phyloP scores from a whole-genome alignment of 1,284 basidiomycete genomes.

The Leccinum cinnamomeum region DNA sequence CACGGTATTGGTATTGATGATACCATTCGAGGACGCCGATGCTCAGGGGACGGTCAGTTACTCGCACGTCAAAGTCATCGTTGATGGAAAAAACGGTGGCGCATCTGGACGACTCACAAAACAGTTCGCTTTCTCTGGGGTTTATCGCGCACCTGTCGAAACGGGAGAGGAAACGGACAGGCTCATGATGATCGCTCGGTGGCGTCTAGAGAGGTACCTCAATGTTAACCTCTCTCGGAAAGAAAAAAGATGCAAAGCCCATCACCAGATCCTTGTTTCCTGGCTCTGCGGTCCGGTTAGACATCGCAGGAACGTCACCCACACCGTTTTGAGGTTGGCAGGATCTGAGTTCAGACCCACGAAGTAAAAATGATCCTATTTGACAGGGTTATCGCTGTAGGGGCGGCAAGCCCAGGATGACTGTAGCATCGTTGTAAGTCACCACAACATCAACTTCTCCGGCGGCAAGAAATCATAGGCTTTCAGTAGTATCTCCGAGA shows the following conservation, averaged over 20 bases:
- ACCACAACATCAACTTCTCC: conserved; percentile 44
- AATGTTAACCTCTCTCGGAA: background rate
- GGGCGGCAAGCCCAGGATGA: conserved; percentile 27
- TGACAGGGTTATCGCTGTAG: background rate
- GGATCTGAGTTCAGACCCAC: conserved; percentile 24
- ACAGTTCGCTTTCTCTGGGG: conserved; percentile 51
- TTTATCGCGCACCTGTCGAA: conserved; percentile 60
- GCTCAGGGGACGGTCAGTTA: conserved; percentile 45
- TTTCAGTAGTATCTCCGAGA: conserved; percentile 50
- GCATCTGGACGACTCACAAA: conserved; percentile 49
- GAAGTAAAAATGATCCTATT: conserved; percentile 6
- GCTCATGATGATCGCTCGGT: conserved; percentile 21
- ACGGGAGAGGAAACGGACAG: conserved; percentile 51
- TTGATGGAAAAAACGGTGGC: background rate
- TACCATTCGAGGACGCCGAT: conserved; percentile 51
- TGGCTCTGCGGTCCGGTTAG: conserved; percentile 23
- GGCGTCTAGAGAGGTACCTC: conserved; percentile 14
- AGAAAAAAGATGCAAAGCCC: background rate
- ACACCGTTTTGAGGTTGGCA: conserved; percentile 8
- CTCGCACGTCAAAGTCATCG: background rate
- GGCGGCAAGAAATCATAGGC: conserved; percentile 39
- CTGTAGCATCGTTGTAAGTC: no score
- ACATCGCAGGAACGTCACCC: conserved; percentile 18
- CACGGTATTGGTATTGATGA: conserved; percentile 53
- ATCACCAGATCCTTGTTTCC: conserved; percentile 29